A percentile compares a stretch with the other conserved stretches of the same genome.
Conservation (phyloP, 768 basidiomycete species). For the Leccinum imitatum region DNA sequence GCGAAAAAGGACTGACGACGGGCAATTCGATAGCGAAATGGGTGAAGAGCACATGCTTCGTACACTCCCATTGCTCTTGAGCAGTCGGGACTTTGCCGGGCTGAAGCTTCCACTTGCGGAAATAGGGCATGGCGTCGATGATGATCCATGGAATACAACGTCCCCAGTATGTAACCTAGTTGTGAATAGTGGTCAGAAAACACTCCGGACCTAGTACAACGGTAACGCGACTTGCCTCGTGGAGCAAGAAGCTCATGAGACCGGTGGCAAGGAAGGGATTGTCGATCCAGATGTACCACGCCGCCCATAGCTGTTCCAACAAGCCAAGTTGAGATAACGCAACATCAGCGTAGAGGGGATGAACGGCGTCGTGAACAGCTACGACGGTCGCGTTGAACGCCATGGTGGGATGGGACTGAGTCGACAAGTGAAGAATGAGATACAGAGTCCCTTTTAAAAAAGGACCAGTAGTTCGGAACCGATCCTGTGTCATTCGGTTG, state of each 20-base stretch:
- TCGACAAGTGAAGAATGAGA: background rate
- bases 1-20: constrained; percentile 48
- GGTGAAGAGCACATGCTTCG: constrained; percentile 88
- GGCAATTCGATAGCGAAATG: constrained; percentile 97
- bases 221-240: constrained; percentile 66
- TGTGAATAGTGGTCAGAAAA: background rate
- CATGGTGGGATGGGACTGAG: constrained; percentile 32
- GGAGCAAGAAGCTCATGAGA: constrained; percentile 86
- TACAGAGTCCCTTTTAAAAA: background rate
- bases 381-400: constrained; percentile 41
- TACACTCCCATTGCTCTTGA: constrained; percentile 92
- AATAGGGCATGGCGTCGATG: constrained; percentile 92
- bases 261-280: constrained; percentile 94
- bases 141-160: constrained; percentile 94
- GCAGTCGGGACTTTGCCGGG: constrained; percentile 78
- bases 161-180: constrained; percentile 93
- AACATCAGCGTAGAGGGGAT: constrained; percentile 54
- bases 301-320: constrained; percentile 79
- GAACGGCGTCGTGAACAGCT: constrained; percentile 30
- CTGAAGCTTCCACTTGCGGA: constrained; percentile 92
- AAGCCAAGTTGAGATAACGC: constrained; percentile 63
- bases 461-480: too few relatives aligned
- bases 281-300: constrained; percentile 83
- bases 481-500: too few relatives aligned
- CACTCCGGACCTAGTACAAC: background rate